Evolutionary conservation across 2,329 filamentous ascomycete genomes (phyloP), one percentile per base, ranked within the genome.

Genomic region (Ophiostoma quercus): DNA sequence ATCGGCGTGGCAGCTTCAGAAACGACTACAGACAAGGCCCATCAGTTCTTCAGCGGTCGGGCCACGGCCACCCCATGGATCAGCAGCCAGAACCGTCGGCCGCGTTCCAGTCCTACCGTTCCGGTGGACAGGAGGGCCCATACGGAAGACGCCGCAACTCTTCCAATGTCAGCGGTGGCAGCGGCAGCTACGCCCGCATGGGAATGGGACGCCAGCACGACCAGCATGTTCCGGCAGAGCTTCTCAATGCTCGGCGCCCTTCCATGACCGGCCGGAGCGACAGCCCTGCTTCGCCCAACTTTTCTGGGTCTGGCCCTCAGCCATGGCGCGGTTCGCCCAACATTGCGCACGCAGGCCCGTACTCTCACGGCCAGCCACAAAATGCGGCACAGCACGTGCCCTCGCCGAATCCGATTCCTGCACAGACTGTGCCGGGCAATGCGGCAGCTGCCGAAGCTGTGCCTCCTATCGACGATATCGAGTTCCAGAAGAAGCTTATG

Each of bases 81-180:
- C 82, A 85, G 37, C 79, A 85, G 32, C 79, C 91, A 37, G 94
- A 97, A 77, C 92, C 93, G 16, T 96, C 93, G 41, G 85, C 91
- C 60, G 90, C 92, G 4, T 97, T 96, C 77, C 94, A 97, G 78
- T 92, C 92, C 3, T 88, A 86, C 74, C 86, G 92, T 71, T 85
- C 86, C 47, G 87, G 83, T 73, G 83, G 80, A 19, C 88, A 91
- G 72, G 88, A 90, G 73, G 88, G 82, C 14, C 83, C 87, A 2
- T 94, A 91, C 82, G 85, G 84, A 51, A 88, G 93, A 73, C 88
- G 93, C 72, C 89, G 94, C 73, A 91, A 91, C 71, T 97, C 94
- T 19, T 98, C 94, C 1, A 96, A 93, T 76, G 90, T 96, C 57
- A 97, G 94, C 77, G 93, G 92, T 69, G 91, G 91, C 71, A 96